phyloP scores from a whole-genome alignment of 164 flowering plant species.

The Nelumbo lutea region DNA sequence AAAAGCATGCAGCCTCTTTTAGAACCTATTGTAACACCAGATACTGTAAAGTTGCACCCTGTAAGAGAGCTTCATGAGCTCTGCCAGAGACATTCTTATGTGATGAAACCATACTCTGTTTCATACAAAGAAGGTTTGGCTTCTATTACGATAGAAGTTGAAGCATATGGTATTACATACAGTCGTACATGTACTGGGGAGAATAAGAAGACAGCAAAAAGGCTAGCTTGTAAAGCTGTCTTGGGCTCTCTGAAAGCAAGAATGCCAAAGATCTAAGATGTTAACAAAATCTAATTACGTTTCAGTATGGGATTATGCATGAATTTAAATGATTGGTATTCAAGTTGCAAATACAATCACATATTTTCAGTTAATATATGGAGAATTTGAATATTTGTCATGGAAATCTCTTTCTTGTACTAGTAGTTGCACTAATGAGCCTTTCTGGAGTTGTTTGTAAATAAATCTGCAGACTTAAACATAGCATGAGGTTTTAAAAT shows the following conservation, averaged over 20 bases:
- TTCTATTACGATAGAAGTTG: conserved; percentile 37
- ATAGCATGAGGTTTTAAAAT: too few relatives aligned
- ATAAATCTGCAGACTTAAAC: too few relatives aligned
- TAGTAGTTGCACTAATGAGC: too few relatives aligned
- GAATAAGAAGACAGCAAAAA: conserved; percentile 40
- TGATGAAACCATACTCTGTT: background rate
- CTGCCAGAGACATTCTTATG: conserved; percentile 33
- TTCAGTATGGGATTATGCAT: too few relatives aligned
- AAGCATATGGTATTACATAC: conserved; percentile 34
- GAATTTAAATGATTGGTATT: too few relatives aligned
- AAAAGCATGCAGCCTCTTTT: conserved; percentile 57
- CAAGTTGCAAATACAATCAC: too few relatives aligned
- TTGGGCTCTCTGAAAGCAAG: conserved; percentile 36
- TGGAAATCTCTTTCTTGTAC: too few relatives aligned
- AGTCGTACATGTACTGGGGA: conserved; percentile 24
- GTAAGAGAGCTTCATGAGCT: conserved; percentile 47
- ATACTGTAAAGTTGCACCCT: conserved; percentile 53
- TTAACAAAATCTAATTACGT: too few relatives aligned
- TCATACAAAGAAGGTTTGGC: conserved; percentile 18
- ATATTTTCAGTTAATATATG: too few relatives aligned
- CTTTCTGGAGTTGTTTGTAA: too few relatives aligned
- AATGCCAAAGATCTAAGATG: conserved; percentile 5
- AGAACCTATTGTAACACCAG: conserved; percentile 64
- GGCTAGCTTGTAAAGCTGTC: conserved; percentile 44
- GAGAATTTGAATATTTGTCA: too few relatives aligned